Conservation (phyloP, 2,329 filamentous ascomycete species). For the Ceratocystiopsis brevicomis region DNA sequence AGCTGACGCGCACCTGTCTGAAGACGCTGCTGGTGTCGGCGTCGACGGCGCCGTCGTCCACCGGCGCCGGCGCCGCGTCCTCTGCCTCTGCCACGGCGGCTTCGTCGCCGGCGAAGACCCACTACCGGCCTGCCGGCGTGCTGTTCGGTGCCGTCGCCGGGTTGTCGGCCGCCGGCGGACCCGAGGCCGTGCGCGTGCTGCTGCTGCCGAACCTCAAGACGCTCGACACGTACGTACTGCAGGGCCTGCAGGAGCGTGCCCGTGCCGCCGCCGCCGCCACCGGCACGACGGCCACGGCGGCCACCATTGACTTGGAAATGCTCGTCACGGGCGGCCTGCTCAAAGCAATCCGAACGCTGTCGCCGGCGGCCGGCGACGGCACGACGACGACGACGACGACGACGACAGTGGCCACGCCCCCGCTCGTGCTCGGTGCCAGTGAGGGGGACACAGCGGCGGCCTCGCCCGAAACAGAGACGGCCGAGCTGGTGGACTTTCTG, state of each 20-base stretch:
- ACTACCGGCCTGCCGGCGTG: conserved; percentile 50
- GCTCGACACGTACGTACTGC: conserved; percentile 33
- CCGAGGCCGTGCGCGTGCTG: conserved; percentile 37
- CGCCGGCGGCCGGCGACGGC: conserved; percentile 9
- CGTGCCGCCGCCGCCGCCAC: conserved; percentile 9
- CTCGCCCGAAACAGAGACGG: conserved; percentile 19
- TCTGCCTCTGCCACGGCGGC: no score
- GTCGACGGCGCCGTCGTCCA: neutral
- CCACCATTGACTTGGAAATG: conserved; percentile 31
- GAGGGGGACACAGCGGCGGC: neutral
- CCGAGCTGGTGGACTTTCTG: conserved; percentile 33
- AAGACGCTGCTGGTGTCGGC: conserved; percentile 80
- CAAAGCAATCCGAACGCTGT: conserved; percentile 29
- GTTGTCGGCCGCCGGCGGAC: conserved; percentile 55
- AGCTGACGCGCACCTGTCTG: conserved; percentile 80
- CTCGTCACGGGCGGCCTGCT: conserved; percentile 33
- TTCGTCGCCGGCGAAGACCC: no score
- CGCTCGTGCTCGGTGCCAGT: conserved; percentile 6
- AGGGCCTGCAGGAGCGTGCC: conserved; percentile 33
- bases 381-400: no score
- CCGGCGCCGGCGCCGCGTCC: no score
- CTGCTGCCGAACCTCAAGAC: conserved; percentile 36
- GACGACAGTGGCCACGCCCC: conserved; percentile 11
- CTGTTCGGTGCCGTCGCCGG: conserved; percentile 81
- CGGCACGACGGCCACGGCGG: no score